phyloP scores from a whole-genome alignment of 192 early-diverging fungal genomes.

The Dispira simplex region DNA sequence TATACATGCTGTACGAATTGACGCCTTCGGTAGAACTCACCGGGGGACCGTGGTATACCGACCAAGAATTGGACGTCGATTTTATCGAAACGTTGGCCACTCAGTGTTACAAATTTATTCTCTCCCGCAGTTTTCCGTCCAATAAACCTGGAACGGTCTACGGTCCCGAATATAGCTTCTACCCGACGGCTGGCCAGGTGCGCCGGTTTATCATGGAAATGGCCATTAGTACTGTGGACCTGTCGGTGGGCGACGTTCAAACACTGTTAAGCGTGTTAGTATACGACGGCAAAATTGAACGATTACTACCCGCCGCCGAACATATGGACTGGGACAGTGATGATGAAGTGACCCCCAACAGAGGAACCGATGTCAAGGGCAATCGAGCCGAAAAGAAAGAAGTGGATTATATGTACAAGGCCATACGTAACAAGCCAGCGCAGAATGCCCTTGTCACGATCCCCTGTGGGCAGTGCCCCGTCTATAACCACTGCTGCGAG shows the following conservation, averaged over 20 bases:
- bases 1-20: conserved; percentile 79
- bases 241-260: conserved; percentile 57
- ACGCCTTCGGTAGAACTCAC: conserved; percentile 76
- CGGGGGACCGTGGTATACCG: conserved; percentile 86
- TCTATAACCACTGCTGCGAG: conserved; percentile 56
- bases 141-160: conserved; percentile 36
- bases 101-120: conserved; percentile 60
- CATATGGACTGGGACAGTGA: conserved; percentile 25
- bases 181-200: conserved; percentile 55
- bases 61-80: conserved; percentile 78
- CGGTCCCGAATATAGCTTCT: conserved; percentile 43
- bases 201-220: conserved; percentile 53
- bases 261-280: conserved; percentile 67
- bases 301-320: conserved; percentile 34
- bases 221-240: conserved; percentile 50
- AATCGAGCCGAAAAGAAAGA: conserved; percentile 12
- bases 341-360: conserved; percentile 17
- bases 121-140: conserved; percentile 33
- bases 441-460: conserved; percentile 52
- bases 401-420: conserved; percentile 55
- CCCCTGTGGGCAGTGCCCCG: conserved; percentile 84
- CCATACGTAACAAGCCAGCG: conserved; percentile 30
- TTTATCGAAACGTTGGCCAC: conserved; percentile 70
- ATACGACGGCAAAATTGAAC: conserved; percentile 73
- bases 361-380: neutral